Conservation (phyloP, 202 grass and related monocot species). For the Setaria italica region DNA sequence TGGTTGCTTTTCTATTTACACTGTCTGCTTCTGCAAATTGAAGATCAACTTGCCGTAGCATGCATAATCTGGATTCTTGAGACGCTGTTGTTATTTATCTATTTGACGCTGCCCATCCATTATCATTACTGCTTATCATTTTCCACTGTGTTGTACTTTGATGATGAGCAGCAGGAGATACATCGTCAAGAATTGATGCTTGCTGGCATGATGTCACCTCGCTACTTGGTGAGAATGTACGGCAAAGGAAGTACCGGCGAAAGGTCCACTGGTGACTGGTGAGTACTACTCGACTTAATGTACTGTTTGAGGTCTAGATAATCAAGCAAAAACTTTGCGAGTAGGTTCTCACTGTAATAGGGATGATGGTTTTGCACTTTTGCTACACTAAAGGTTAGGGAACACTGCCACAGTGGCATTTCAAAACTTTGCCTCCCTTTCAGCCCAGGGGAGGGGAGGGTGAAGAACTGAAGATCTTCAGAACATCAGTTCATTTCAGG, state of each 20-base stretch:
- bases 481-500: too few relatives aligned
- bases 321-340: neutral
- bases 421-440: neutral
- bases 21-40: neutral
- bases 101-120: neutral
- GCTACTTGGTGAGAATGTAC: neutral
- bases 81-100: neutral
- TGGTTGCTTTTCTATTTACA: neutral
- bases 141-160: neutral
- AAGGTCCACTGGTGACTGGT: constrained; percentile 1
- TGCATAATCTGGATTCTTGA: neutral
- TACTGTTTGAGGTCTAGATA: neutral
- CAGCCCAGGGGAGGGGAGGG: neutral
- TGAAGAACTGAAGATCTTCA: neutral
- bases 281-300: neutral
- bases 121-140: neutral
- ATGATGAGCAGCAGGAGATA: neutral
- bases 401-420: neutral
- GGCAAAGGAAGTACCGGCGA: neutral
- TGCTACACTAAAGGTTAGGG: neutral
- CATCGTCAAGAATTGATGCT: neutral
- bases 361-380: neutral
- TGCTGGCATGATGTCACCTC: neutral
- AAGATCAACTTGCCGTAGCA: neutral
- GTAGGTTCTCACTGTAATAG: neutral